Percentiles rank a stretch among this genome's conserved stretches.
Conservation (phyloP, 768 basidiomycete species). For the Amanita fuliginea region DNA sequence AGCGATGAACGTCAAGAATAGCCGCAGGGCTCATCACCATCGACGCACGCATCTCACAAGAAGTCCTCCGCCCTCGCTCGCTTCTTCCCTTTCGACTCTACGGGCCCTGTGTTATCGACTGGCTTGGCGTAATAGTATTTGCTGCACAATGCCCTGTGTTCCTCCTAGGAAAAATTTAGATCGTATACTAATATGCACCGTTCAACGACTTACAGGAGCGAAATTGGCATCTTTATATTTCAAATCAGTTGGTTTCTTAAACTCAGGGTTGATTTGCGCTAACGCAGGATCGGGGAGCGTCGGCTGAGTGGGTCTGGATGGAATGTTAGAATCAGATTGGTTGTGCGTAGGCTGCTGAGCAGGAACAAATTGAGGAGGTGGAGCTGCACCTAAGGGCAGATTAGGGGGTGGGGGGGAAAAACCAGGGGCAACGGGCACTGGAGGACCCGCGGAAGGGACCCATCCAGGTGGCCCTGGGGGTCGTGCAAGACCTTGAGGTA, state of each 20-base stretch:
- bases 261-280: constrained; percentile 56
- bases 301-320: constrained; percentile 19
- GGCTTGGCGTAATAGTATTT: constrained; percentile 51
- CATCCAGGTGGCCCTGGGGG: constrained; percentile 10
- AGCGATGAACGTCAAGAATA: neutral
- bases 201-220: constrained; percentile 49
- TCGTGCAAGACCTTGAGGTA: constrained; percentile 11
- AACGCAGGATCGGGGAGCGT: constrained; percentile 46
- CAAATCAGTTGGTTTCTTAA: constrained; percentile 67
- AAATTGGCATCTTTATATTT: constrained; percentile 74
- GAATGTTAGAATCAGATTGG: constrained; percentile 10
- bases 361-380: constrained; percentile 12
- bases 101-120: constrained; percentile 21
- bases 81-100: constrained; percentile 72
- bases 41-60: constrained; percentile 26
- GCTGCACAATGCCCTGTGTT: constrained; percentile 54
- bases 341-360: constrained; percentile 10
- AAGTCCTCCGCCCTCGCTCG: constrained; percentile 83
- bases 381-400: constrained; percentile 8
- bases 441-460: constrained; percentile 8
- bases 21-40: constrained; percentile 5
- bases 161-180: constrained; percentile 40
- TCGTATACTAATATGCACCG: neutral
- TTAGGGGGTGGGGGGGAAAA: constrained; percentile 12
- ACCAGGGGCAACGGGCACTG: constrained; percentile 8